Evolutionary conservation across 352 stramenopile genomes (phyloP), one percentile per base, ranked within the genome.

Genomic region (Chrysophaeum taylorii): DNA sequence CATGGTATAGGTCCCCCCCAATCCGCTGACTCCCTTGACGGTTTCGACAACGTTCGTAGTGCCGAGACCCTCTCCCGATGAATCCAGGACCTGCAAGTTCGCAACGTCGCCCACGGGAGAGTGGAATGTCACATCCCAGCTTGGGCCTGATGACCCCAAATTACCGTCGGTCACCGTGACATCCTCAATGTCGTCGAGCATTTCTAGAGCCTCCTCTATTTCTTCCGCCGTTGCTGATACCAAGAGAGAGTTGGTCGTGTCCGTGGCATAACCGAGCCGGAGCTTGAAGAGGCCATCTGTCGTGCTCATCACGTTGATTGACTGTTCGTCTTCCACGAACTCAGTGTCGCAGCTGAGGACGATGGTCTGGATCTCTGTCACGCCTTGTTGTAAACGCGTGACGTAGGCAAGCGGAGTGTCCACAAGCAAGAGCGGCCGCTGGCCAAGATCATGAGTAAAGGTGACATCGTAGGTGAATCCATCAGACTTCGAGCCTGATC

Each of bases 351-450:
- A 82, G 23, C 89, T 92, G 16, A 91, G 88, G 0, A 86, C 88
- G 39, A 98, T 84, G 0, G 89, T 96, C 81, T 98, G 93, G 5
- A 98, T 83, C 75, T 98, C 93, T 23, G 91, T 93, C n/a, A 89
- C 72, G 37, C 92, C 93, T 69, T 75, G 52, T 12, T 79, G 76
- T 37, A 73, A 60, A 23, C 62, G 63, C 31, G 72, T 71, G n/a
- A 73, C 64, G 72, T 64, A 78, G 42, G 76, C 64, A 12, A 66
- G 69, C 2, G 78, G 71, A 16, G 81, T 71, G 52, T 63, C 81
- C 38, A 92, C 73, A 48, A 84, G 62, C 9, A 95, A 76, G 14
- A 81, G 62, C 21, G 86, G 85, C 50, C 89, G 76, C 74, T 92
- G 83, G 35, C 90, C 93, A 71, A 93, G 73, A 54, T 94, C 80